Evolutionary conservation across 2,329 filamentous ascomycete species (phyloP).

Genomic region (Myriosclerotinia scirpicola): DNA sequence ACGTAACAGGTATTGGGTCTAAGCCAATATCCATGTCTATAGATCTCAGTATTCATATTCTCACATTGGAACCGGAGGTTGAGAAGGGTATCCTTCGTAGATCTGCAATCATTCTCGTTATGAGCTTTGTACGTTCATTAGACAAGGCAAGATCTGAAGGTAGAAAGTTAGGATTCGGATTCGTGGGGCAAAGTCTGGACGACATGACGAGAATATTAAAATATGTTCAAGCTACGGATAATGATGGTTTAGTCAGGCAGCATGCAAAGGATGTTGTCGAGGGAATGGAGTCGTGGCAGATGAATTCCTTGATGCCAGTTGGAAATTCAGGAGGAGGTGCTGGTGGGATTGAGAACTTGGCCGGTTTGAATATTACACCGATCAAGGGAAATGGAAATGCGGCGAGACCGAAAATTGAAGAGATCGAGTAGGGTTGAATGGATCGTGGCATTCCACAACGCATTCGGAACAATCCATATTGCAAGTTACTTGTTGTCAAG

Average conservation of each 20-base stretch:
- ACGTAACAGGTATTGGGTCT: constrained; percentile 56
- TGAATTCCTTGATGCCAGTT: constrained; percentile 45
- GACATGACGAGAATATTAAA: constrained; percentile 62
- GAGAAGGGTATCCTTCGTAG: constrained; percentile 66
- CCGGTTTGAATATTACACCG: constrained; percentile 48
- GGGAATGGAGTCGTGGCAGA: constrained; percentile 61
- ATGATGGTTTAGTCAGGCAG: constrained; percentile 65
- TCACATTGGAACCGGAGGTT: constrained; percentile 60
- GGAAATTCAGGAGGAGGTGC: constrained; percentile 18
- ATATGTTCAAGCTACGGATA: constrained; percentile 66
- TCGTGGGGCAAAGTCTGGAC: constrained; percentile 55
- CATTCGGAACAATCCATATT: neutral
- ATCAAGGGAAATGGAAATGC: constrained; percentile 23
- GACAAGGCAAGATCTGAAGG: constrained; percentile 52
- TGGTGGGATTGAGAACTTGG: constrained; percentile 39
- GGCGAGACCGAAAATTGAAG: constrained; percentile 53
- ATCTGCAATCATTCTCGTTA: constrained; percentile 62
- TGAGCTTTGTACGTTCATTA: constrained; percentile 61
- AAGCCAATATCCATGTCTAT: constrained; percentile 55
- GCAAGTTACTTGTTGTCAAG: neutral
- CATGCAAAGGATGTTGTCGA: constrained; percentile 68
- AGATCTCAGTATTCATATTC: constrained; percentile 61
- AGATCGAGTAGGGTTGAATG: constrained; percentile 52
- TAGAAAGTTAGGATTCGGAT: constrained; percentile 52
- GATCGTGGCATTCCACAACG: neutral